Evolutionary conservation across 495 filamentous ascomycete species (phyloP), one percentile per base, ranked within the genome.

Genomic region (Trichoderma parareesei): DNA sequence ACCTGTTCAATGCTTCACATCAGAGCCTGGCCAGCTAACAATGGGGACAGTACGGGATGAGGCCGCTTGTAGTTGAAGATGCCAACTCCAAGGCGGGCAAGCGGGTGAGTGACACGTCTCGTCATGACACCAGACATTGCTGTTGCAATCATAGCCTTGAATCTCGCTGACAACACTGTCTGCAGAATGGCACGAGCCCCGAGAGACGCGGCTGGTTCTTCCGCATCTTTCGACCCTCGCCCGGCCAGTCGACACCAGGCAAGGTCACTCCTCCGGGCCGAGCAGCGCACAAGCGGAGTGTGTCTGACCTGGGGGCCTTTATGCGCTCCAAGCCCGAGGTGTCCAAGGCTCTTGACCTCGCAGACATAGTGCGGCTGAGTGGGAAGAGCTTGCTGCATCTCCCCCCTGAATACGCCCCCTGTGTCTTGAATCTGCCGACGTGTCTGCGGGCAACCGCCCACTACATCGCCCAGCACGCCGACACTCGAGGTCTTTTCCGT

Each of bases 381-480:
- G 90, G 90, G 20, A 84, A 87, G 71, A 87, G 86, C 70, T 76
- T 84, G 46, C 74, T 94, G 43, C 82, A 82, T 41, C 77, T 92
- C n/a, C 88, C 88, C 0, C 68, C 74, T 0, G 85, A 88, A 57
- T 86, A 90, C 69, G 79, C 87, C 16, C 84, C 90, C 8, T 78
- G 80, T 4, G 81, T 83, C 33, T 76, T 92, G 62, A 76, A 83
- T 18, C 76, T 94, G 11, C 90, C 90, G 7, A 88, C 88, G 5
- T 92, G 89, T 69, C 84, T 93, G 64, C 88, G 89, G 43, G 89
- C 88, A 13, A 87, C 86, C 8, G 83, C 84, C 44, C 81, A 83
- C 60, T 88, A 86, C 73, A 75, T 94, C 42, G 76, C 84, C 10
- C 81, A 82, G 68, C 79, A 89, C 75, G 41, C 57, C 8, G 77